Evolutionary conservation across 345 rosid genomes (phyloP), one percentile per base, ranked within the genome.

Genomic region (Eucalyptus fibrosa): DNA sequence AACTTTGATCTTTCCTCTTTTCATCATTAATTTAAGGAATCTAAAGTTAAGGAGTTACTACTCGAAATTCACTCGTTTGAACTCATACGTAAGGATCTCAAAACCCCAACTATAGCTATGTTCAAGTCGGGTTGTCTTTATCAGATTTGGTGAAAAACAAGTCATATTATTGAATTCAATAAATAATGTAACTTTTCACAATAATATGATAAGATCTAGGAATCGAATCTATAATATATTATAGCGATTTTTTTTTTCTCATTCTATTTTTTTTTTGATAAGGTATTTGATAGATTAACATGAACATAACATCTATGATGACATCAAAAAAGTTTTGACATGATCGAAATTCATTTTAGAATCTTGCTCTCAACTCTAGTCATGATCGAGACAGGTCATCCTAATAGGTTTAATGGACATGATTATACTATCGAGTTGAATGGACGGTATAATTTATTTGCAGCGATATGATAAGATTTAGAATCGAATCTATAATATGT

Each of bases 151-250:
- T 53, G 11, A 53, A 3, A 72, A 21, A 37, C 3, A 3, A 0
- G 2, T 37, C 0, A 9, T 2, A 18, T 0, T 9, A 5, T 72
- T 6, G 0, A 19, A 3, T 11, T 11, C 1, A 21, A 0, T 12
- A 3, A 7, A 60, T 28, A 0, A 7, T 28, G 16, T 28, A 26
- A 30, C 16, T 60, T 12, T 14, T 30, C 4, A 0, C 0, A 21
- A 1, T 1, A 13, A 40, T 40, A 77, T 40, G 17, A 77, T 77
- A 21, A 40, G 8, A 12, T 37, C 3, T 5, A 21, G 2, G 1
- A 2, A 77, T 7, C 1, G 3, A 9, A 37, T 7, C 3, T 11
- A 40, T 40, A 1, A 18, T 37, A 34, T 69, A 3, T 69, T 9
- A 4, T 69, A 60, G 4, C 2, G 34, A 30, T 28, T 12, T 60